A percentile compares a stretch with the other conserved stretches of the same genome.
phyloP scores from a whole-genome alignment of 176 grass and related monocot genomes.

The Echinochloa phyllopogon region DNA sequence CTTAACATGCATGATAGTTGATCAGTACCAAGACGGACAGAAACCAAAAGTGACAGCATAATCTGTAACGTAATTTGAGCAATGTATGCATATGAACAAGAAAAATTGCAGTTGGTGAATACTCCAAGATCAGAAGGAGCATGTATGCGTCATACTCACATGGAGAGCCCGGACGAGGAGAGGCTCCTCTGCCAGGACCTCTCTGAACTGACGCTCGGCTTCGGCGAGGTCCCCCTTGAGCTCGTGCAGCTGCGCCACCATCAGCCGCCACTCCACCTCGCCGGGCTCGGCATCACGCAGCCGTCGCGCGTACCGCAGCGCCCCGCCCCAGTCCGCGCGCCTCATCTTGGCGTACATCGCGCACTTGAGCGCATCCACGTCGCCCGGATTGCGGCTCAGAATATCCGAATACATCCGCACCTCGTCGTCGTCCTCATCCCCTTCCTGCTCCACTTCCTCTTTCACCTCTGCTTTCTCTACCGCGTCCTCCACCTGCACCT shows the following conservation, averaged over 20 bases:
- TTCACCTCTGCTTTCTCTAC: conserved; percentile 27
- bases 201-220: conserved; percentile 70
- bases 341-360: conserved; percentile 72
- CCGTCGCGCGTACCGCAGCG: conserved; percentile 54
- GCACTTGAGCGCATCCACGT: conserved; percentile 79
- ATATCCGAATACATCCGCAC: conserved; percentile 65
- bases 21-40: not conserved
- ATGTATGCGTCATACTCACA: conserved; percentile 49
- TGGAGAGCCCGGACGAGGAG: conserved; percentile 78
- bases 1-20: not conserved
- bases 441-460: not conserved
- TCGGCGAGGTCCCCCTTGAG: conserved; percentile 60
- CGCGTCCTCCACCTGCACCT: conserved; percentile 11
- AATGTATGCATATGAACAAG: not conserved
- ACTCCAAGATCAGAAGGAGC: not conserved
- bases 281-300: conserved; percentile 65
- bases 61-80: not conserved
- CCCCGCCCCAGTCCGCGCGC: conserved; percentile 66
- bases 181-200: conserved; percentile 73
- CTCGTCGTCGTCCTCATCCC: conserved; percentile 37
- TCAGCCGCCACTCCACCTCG: conserved; percentile 80
- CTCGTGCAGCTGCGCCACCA: conserved; percentile 79
- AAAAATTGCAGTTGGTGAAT: not conserved
- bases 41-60: not conserved
- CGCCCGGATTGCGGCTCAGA: conserved; percentile 55